These are phyloP conservation scores for Termitomyces sp. DNA, from an alignment of 768 basidiomycete species.

Conservation along the genomic window DNA sequence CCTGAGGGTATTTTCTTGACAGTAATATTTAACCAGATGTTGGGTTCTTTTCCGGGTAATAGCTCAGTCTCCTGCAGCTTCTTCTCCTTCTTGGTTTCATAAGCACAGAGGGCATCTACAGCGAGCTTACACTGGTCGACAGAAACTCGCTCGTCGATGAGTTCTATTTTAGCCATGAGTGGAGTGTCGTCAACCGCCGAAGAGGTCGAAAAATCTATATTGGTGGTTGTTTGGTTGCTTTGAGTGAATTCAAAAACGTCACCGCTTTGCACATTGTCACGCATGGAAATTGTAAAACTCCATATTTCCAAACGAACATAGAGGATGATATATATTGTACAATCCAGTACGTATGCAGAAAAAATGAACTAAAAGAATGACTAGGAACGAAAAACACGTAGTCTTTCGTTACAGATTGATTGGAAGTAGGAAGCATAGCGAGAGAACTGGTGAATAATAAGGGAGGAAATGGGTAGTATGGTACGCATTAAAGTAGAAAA, in stretches of 20 bases:
- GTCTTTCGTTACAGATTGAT: slow-evolving; percentile 1
- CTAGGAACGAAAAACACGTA: slow-evolving; percentile 3
- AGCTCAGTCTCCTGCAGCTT: slow-evolving; percentile 71
- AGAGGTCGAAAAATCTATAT: slow-evolving; percentile 10
- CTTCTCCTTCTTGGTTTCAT: slow-evolving; percentile 59
- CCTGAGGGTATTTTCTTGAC: slow-evolving; percentile 77
- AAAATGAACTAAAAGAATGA: slow-evolving; percentile 2
- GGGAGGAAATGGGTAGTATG: background rate
- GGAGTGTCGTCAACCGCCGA: background rate
- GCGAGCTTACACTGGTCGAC: slow-evolving; percentile 70
- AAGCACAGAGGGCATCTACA: slow-evolving; percentile 67
- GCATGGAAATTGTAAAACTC: slow-evolving; percentile 5
- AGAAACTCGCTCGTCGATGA: slow-evolving; percentile 70
- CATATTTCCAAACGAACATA: slow-evolving; percentile 10
- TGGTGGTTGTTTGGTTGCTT: slow-evolving; percentile 13
- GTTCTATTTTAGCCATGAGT: slow-evolving; percentile 40
- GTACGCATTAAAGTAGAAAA: slow-evolving; percentile 10
- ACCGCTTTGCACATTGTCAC: too few relatives aligned
- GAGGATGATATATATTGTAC: slow-evolving; percentile 13
- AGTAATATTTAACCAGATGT: slow-evolving; percentile 85
- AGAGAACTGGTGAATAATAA: slow-evolving; percentile 4
- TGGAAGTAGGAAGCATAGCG: slow-evolving; percentile 11
- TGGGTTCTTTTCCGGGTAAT: slow-evolving; percentile 71
- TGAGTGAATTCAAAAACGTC: too few relatives aligned
- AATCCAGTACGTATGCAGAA: slow-evolving; percentile 13